Evolutionary conservation across 768 basidiomycete species (phyloP).

Genomic region (Rhodosporidiobolus sp.): DNA sequence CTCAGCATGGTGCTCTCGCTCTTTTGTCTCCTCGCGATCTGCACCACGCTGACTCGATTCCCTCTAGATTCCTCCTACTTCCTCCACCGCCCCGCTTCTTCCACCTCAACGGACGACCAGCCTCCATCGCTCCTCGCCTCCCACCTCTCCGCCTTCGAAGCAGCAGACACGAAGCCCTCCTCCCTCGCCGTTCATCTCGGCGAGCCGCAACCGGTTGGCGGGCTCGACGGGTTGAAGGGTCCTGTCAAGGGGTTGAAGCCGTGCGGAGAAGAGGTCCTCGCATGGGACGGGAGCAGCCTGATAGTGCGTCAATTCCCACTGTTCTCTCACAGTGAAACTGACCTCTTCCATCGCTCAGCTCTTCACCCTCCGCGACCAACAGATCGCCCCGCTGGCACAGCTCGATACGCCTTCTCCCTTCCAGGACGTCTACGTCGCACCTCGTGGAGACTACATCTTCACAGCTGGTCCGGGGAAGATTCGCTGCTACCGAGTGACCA

Average conservation of each 20-base stretch:
- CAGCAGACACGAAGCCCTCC: no score
- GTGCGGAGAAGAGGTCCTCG: slow-evolving; percentile 1
- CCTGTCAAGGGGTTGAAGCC: background rate
- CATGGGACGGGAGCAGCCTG: background rate
- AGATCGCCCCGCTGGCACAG: no score
- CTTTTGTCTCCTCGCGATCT: background rate
- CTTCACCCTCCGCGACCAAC: no score
- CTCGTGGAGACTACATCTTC: no score
- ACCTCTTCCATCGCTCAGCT: background rate
- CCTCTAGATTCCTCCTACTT: no score
- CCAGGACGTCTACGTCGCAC: no score
- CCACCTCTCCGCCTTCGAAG: no score
- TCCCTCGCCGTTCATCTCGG: background rate
- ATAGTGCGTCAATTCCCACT: background rate
- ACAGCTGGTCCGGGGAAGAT: background rate
- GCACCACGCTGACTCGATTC: no score
- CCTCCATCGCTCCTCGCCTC: no score
- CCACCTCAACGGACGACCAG: no score
- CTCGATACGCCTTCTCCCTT: no score
- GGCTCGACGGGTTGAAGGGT: background rate
- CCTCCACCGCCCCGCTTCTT: no score
- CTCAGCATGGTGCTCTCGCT: background rate
- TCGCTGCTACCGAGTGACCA: background rate
- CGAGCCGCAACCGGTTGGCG: background rate
- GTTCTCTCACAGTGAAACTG: background rate